Base-by-base conservation (phyloP, 768 basidiomycete genomes). In the Termitomyces sp. region DNA sequence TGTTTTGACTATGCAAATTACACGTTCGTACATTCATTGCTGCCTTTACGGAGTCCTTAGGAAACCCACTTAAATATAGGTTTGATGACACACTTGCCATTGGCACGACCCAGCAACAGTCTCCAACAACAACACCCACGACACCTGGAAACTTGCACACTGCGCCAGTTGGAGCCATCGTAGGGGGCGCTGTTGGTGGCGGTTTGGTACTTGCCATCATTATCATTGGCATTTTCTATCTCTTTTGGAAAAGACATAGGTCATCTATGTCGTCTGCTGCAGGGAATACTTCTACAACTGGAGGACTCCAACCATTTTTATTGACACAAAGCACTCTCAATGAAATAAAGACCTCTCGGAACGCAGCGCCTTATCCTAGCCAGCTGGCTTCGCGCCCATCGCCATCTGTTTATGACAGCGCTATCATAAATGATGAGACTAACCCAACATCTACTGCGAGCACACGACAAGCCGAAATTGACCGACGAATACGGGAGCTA, bases 391-490 rank as follows among this genome's bases (percentile, higher is more conserved):
- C 29, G 4, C 3, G 6, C 18, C n/a, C n/a, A n/a, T 18, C 26
- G 5, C 26, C 37, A 8, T 46, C 52, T 8, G 27, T 37, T 20
- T 36, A 37, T 26, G 41, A 50, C 47, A 12, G 6, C 22, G 3
- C 18, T 16, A 18, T 10, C 36, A 16, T 18, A 18, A 36, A 34
- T 22, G 18, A 16, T 22, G 22, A 10, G 29, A 48, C 27, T 24
- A 18, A 43, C 31, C 37, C 60, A 5, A 57, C 46, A 18, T 41
- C 46, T 18, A 27, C 32, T 22, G 18, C 31, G 27, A 53, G 50
- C 18, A 48, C 14, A 22, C 44, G 62, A 44, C 57, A 63, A 37
- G 46, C 53, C 12, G 55, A 61, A 22, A 52, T 60, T 14, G 51
- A 56, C 18, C 10, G 51, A 14, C 49, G 56, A 39, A 54, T 61